A percentile compares a stretch with the other conserved stretches of the same genome.
phyloP scores from a whole-genome alignment of 225 moss, liverwort and hornwort species.

The Physcomitrium patens region DNA sequence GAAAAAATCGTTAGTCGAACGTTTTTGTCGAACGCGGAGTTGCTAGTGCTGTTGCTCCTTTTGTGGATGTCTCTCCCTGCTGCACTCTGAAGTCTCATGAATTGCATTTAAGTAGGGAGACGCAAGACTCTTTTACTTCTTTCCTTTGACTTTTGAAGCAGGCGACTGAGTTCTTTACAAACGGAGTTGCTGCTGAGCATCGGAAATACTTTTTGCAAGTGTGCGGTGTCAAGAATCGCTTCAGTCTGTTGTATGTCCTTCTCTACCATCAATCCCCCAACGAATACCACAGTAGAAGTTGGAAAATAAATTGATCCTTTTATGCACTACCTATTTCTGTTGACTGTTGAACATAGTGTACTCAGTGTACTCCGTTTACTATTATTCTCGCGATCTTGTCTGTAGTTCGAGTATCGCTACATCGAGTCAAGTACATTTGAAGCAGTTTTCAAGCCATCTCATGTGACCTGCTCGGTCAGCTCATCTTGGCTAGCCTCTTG shows the following conservation, averaged over 20 bases:
- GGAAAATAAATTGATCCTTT: neutral
- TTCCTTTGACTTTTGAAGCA: neutral
- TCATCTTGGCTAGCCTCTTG: constrained; percentile 6
- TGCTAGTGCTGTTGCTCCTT: neutral
- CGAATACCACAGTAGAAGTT: constrained; percentile 18
- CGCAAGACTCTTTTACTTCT: neutral
- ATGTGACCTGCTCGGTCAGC: constrained; percentile 12
- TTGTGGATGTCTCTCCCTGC: constrained; percentile 9
- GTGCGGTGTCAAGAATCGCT: constrained; percentile 5
- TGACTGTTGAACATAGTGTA: neutral
- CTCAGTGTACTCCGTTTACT: neutral
- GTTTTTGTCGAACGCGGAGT: constrained; percentile 3
- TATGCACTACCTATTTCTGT: neutral
- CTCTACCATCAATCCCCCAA: neutral
- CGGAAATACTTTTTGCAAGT: constrained; percentile 10
- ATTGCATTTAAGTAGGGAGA: constrained; percentile 17
- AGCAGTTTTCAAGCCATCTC: constrained; percentile 25
- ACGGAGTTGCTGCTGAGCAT: constrained; percentile 22
- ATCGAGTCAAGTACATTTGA: constrained; percentile 17
- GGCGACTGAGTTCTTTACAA: constrained; percentile 1
- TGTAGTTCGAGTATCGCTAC: constrained; percentile 24
- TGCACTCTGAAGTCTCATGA: constrained; percentile 48
- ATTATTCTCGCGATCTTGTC: constrained; percentile 6
- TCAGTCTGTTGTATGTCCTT: neutral
- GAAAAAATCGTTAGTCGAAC: constrained; percentile 15